Base-by-base conservation (phyloP, 495 filamentous ascomycete species). In the Aspergillus ostianus region DNA sequence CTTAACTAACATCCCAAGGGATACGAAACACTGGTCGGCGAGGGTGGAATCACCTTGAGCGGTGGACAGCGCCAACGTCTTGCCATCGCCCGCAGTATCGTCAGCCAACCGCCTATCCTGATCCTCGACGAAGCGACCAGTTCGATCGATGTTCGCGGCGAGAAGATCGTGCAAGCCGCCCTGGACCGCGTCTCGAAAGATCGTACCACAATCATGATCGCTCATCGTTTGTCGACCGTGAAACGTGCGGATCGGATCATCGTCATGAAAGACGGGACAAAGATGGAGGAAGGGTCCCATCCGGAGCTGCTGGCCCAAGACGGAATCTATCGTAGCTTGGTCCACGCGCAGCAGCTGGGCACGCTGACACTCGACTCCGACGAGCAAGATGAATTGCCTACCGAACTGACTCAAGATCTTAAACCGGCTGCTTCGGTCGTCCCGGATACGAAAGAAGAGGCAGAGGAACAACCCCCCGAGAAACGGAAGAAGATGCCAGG, bases 101-200 rank as follows among this genome's bases (percentile, higher is more conserved):
- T 96, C n/a, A 86, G 81, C 13, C 82, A 93, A 62, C 92, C 92
- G 2, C 88, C 87, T 66, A 88, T 97, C 66, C 78, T 97, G 6
- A 77, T 97, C 8, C 68, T 84, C 4, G 82, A 83, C 47, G 82
- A 85, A 65, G 74, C 73, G 0, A 83, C 81, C 0, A 77, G 72
- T 53, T 74, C 83, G 0, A 70, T 86, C 9, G 84, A 86, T 70
- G 64, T 80, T 6, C 67, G 58, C 2, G 71, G 67, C 3, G 83
- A 86, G 54, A 70, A 62, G 29, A 57, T 78, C 2, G 76, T 87
- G 2, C 82, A 83, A 50, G 73, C 77, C 15, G 79, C 68, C 21
- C 75, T 74, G 10, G 76, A 75, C 51, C 67, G 61, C 55, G 76
- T 74, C 18, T 80, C 67, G 51, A 70, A 62, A 61, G 54, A 67